Evolutionary conservation across 73 alveolate genomes (phyloP), one percentile per base, ranked within the genome.

Genomic region (Urostyla sp.): DNA sequence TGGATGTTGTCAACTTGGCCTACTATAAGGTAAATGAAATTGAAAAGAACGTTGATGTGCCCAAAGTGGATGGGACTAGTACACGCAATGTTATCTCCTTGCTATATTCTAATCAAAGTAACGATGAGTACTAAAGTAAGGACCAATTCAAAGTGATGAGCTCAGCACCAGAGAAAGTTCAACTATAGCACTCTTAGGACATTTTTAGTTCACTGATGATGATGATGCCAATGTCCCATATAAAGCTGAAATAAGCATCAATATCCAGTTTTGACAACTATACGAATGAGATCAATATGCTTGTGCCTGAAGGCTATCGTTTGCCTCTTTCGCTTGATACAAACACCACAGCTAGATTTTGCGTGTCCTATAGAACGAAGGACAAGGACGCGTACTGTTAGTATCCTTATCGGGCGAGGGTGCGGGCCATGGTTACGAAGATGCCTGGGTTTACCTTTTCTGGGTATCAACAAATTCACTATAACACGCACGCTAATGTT

Each of bases 251-350:
- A 46, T 20, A 46, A 44, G 31, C 21, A 51, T 26, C 34, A 20
- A 18, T 26, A n/a, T n/a, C n/a, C n/a, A n/a, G n/a, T n/a, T n/a
- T n/a, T n/a, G n/a, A n/a, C 67, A 82, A 23, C 63, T 38, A 55
- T 36, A 50, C 69, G 28, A 58, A 76, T 40, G 87, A 88, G 66
- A 67, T 93, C n/a, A 90, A 90, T 69, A 49, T 87, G 0, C 60
- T 93, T 11, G 78, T 91, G 3, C 96, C 98, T 5, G 73, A 74
- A 63, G 98, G 98, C 0, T 55, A 80, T 36, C 78, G 83, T 26
- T 84, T 81, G 48, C 87, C 60, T 27, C 85, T 88, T 40, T 69
- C 94, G 6, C 54, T 93, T 4, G 91, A 90, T 74, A 89, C 89
- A 23, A 67, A 66, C 21, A 91, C 94, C 30, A 79, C 90, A 46